These are phyloP conservation scores for Babesia ovis DNA, from an alignment of 169 alveolate species.

Conservation along the genomic window DNA sequence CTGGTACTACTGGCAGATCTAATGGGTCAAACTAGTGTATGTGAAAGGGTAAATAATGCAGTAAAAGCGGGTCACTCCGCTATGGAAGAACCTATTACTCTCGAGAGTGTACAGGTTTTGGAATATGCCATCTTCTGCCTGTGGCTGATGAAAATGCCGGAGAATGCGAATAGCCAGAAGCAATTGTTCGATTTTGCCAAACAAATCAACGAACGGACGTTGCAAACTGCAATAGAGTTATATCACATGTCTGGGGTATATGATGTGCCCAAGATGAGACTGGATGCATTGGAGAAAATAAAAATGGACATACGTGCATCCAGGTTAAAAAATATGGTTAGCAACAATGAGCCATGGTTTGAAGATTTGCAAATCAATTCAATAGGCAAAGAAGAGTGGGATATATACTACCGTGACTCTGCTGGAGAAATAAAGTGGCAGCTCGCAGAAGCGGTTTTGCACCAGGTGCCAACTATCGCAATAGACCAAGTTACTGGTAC, in stretches of 20 bases:
- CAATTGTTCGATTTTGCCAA: constrained; percentile 6
- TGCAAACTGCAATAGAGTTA: neutral
- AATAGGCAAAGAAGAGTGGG: neutral
- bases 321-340: constrained; percentile 9
- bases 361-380: constrained; percentile 7
- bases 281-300: constrained; percentile 11
- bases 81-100: neutral
- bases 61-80: neutral
- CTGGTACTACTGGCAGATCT: constrained; percentile 13
- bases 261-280: neutral
- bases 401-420: constrained; percentile 11
- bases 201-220: constrained; percentile 18
- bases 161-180: neutral
- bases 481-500: neutral
- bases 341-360: constrained; percentile 3
- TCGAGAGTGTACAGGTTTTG: constrained; percentile 19
- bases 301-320: constrained; percentile 7
- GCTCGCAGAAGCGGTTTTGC: constrained; percentile 10
- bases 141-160: constrained; percentile 21
- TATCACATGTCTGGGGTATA: neutral
- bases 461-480: neutral
- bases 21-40: neutral
- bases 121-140: constrained; percentile 18
- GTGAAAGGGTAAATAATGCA: neutral
- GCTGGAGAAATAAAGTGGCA: constrained; percentile 2